These are phyloP conservation scores for Raffaelea albimanens DNA, from an alignment of 2,329 filamentous ascomycete species.

Conservation along the genomic window DNA sequence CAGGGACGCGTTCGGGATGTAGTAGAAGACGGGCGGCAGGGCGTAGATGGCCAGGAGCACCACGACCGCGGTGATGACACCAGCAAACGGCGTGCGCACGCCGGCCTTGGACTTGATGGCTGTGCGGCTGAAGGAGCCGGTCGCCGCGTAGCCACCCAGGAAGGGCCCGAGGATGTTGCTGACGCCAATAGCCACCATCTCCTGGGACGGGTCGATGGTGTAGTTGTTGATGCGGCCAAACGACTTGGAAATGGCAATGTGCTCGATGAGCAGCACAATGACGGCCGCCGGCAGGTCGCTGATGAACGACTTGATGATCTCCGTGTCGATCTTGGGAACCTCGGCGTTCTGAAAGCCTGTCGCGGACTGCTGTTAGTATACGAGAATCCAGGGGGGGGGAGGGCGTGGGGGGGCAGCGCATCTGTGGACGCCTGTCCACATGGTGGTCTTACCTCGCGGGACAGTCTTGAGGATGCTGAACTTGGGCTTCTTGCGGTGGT, in stretches of 20 bases:
- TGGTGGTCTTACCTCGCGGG: constrained; percentile 51
- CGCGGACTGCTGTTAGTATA: not conserved
- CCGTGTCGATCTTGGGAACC: constrained; percentile 56
- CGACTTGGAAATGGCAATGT: constrained; percentile 96
- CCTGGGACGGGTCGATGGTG: constrained; percentile 90
- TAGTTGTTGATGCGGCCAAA: constrained; percentile 99
- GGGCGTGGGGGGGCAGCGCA: too few relatives aligned
- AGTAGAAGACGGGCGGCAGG: constrained; percentile 69
- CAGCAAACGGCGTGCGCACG: constrained; percentile 68
- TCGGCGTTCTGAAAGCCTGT: constrained; percentile 72
- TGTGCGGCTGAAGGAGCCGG: constrained; percentile 62
- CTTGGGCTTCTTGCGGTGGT: constrained; percentile 48
- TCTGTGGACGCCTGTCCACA: too few relatives aligned
- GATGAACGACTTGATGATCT: constrained; percentile 60
- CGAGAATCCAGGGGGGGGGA: too few relatives aligned
- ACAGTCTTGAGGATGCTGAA: constrained; percentile 71
- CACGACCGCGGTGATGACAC: constrained; percentile 67
- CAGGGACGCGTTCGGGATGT: constrained; percentile 63
- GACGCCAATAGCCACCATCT: constrained; percentile 89
- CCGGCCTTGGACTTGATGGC: constrained; percentile 80
- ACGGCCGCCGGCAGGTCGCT: constrained; percentile 72
- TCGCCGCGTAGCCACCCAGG: constrained; percentile 84
- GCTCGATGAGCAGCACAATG: constrained; percentile 90
- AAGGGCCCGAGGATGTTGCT: constrained; percentile 88
- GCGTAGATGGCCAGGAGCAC: constrained; percentile 72